phyloP scores from a whole-genome alignment of 768 basidiomycete species.

The Myochromella boudieri region DNA sequence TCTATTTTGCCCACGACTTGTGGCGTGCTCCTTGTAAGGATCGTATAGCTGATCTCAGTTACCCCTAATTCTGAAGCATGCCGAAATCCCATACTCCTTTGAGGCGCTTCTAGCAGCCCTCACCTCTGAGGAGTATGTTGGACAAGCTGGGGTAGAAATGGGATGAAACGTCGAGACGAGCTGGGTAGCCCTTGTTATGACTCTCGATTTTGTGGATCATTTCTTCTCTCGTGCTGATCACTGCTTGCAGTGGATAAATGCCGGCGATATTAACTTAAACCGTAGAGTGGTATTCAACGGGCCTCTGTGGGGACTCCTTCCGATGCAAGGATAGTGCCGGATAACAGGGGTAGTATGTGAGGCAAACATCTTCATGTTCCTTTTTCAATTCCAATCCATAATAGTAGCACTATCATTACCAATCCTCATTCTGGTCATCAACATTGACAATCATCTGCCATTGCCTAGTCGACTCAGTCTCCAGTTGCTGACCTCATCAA shows the following conservation, averaged over 20 bases:
- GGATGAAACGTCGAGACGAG: constrained; percentile 22
- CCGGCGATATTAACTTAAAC: constrained; percentile 28
- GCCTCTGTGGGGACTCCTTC: constrained; percentile 84
- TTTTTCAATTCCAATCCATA: too few relatives aligned
- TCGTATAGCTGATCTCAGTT: neutral
- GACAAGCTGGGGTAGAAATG: neutral
- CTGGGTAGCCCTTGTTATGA: constrained; percentile 8
- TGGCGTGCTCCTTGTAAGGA: neutral
- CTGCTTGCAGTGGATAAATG: constrained; percentile 3
- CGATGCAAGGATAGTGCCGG: constrained; percentile 76
- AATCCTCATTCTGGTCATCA: too few relatives aligned
- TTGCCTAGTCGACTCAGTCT: too few relatives aligned
- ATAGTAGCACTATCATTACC: too few relatives aligned
- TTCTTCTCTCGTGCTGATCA: neutral
- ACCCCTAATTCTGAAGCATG: neutral
- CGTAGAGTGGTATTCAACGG: constrained; percentile 51
- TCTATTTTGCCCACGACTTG: neutral
- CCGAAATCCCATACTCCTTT: constrained; percentile 16
- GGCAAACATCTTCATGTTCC: constrained; percentile 51
- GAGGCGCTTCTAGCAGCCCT: constrained; percentile 18
- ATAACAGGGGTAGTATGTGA: constrained; percentile 77
- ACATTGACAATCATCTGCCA: too few relatives aligned
- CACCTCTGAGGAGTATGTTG: constrained; percentile 20
- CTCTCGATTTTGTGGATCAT: constrained; percentile 17
- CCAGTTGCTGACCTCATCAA: too few relatives aligned